phyloP scores from a whole-genome alignment of 163 green algal genomes.

The Volvox carteri region DNA sequence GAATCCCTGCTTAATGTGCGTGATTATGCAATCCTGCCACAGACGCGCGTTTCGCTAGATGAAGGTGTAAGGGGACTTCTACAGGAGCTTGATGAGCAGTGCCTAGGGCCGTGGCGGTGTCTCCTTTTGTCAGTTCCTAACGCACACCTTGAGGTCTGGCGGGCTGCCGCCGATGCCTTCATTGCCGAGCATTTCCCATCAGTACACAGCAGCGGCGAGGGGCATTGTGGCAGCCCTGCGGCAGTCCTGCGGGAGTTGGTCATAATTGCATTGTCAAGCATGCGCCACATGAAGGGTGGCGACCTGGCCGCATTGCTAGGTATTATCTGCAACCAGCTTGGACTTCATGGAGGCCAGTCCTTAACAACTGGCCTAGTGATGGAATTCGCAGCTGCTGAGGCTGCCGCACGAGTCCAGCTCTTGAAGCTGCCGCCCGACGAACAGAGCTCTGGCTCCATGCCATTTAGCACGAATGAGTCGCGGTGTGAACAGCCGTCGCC shows the following conservation, averaged over 20 bases:
- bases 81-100: constrained; percentile 68
- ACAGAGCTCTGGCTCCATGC: neutral
- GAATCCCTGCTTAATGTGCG: too few species aligned
- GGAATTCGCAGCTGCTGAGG: constrained; percentile 31
- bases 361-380: neutral
- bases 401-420: constrained; percentile 51
- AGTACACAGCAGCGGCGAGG: constrained; percentile 2
- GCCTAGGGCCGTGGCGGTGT: constrained; percentile 81
- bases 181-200: neutral
- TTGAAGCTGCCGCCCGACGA: constrained; percentile 14
- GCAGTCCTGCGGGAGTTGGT: neutral
- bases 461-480: neutral
- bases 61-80: constrained; percentile 71
- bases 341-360: neutral
- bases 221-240: neutral
- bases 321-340: neutral
- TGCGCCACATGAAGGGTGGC: constrained; percentile 15
- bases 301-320: neutral
- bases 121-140: constrained; percentile 56
- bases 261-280: constrained; percentile 7
- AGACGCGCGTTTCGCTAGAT: constrained; percentile 74
- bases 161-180: neutral
- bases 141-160: neutral
- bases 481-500: neutral
- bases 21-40: too few species aligned